Evolutionary conservation across 495 filamentous ascomycete genomes (phyloP).

Genomic region (Penicillium riverlandense): DNA sequence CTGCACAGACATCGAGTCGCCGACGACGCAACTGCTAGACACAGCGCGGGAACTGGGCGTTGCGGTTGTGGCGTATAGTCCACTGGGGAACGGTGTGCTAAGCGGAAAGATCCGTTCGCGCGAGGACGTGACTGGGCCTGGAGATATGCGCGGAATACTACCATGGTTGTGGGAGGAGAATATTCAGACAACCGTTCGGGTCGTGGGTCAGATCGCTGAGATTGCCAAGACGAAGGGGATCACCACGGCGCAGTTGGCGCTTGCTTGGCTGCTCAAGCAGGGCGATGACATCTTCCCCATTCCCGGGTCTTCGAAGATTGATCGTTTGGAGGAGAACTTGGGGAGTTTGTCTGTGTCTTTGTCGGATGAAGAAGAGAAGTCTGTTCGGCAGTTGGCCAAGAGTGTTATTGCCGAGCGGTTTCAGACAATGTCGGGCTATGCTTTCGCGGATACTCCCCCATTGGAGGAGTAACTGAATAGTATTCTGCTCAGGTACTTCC

Average conservation of each 20-base stretch:
- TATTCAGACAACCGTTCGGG: conserved; percentile 39
- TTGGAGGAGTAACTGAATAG: conserved; percentile 1
- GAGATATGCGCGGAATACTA: conserved; percentile 24
- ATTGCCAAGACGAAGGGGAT: conserved; percentile 42
- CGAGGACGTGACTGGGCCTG: conserved; percentile 38
- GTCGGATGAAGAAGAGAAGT: conserved; percentile 9
- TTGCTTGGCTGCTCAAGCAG: conserved; percentile 55
- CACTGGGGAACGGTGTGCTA: conserved; percentile 53
- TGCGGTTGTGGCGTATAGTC: conserved; percentile 53
- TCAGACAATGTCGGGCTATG: conserved; percentile 12
- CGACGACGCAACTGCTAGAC: conserved; percentile 41
- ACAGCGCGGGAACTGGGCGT: conserved; percentile 57
- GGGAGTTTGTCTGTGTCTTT: conserved; percentile 6
- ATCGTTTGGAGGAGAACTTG: conserved; percentile 52
- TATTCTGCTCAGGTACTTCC: neutral
- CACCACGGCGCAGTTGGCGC: conserved; percentile 41
- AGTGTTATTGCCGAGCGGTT: conserved; percentile 10
- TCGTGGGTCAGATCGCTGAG: conserved; percentile 33
- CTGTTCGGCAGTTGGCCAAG: conserved; percentile 5
- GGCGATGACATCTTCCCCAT: conserved; percentile 56
- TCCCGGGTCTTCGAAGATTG: conserved; percentile 50
- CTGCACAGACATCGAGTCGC: conserved; percentile 49
- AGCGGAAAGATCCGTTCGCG: conserved; percentile 35
- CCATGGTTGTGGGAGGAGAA: conserved; percentile 49
- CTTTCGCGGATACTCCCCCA: conserved; percentile 17